phyloP scores from a whole-genome alignment of 140 eudicot species.

The Ambrosia hybrid region DNA sequence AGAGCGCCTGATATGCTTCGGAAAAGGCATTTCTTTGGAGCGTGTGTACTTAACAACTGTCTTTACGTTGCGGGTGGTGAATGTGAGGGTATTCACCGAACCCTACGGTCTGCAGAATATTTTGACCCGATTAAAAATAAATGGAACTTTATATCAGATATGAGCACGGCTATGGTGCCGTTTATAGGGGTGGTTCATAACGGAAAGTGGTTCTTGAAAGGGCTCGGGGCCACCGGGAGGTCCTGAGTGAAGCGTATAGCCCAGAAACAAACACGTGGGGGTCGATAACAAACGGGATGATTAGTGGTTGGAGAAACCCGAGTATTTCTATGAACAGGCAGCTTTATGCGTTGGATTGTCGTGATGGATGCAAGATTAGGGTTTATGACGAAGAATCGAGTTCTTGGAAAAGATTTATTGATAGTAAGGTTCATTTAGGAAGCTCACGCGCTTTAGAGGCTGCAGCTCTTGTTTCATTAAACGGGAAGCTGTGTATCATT shows the following conservation, averaged over 20 bases:
- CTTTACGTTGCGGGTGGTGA: slow-evolving; percentile 98
- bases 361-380: slow-evolving; percentile 94
- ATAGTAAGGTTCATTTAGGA: slow-evolving; percentile 88
- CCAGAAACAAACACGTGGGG: slow-evolving; percentile 74
- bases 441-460: slow-evolving; percentile 91
- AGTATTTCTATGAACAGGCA: slow-evolving; percentile 88
- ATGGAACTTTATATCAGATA: slow-evolving; percentile 86
- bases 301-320: slow-evolving; percentile 94
- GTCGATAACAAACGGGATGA: slow-evolving; percentile 79
- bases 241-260: slow-evolving; percentile 84
- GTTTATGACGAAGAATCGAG: slow-evolving; percentile 65
- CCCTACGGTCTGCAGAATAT: slow-evolving; percentile 89
- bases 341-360: slow-evolving; percentile 91
- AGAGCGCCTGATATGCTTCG: slow-evolving; percentile 93
- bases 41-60: slow-evolving; percentile 91
- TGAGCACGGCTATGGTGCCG: slow-evolving; percentile 98
- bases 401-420: slow-evolving; percentile 85
- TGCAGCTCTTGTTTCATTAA: slow-evolving; percentile 95
- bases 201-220: slow-evolving; percentile 91
- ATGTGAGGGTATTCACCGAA: slow-evolving; percentile 90
- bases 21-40: slow-evolving; percentile 84
- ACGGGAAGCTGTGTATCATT: slow-evolving; percentile 91
- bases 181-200: slow-evolving; percentile 90
- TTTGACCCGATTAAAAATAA: slow-evolving; percentile 85
- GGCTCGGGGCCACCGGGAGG: slow-evolving; percentile 93